Evolutionary conservation across 305 asterid species (phyloP).

Genomic region (Fraxinus nigra): DNA sequence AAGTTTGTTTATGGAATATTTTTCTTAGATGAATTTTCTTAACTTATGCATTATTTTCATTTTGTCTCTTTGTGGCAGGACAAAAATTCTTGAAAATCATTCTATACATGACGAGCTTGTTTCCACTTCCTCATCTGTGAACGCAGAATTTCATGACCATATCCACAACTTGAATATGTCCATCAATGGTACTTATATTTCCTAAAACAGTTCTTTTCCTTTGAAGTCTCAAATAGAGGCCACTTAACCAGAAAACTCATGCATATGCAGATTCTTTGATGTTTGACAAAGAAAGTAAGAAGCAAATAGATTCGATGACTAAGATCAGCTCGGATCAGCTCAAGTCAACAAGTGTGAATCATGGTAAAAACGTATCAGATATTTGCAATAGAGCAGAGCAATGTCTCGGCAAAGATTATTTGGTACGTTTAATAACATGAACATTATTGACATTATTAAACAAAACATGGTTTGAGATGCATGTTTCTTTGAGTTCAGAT

Average conservation of each 20-base stretch:
- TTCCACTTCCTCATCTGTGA: constrained; percentile 44
- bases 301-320: constrained; percentile 42
- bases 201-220: background rate
- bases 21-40: background rate
- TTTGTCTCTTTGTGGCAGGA: constrained; percentile 40
- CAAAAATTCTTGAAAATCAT: constrained; percentile 37
- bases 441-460: background rate
- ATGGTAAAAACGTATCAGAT: constrained; percentile 42
- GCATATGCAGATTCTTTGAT: constrained; percentile 54
- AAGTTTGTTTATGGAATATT: constrained; percentile 37
- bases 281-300: constrained; percentile 47
- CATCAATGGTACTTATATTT: constrained; percentile 44
- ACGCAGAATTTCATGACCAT: constrained; percentile 37
- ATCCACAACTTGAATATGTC: constrained; percentile 35
- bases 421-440: constrained; percentile 36
- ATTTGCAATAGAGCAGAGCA: constrained; percentile 53
- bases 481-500: background rate
- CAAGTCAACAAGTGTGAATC: constrained; percentile 35
- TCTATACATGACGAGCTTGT: constrained; percentile 37
- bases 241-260: constrained; percentile 3
- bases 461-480: background rate
- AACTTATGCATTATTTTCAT: background rate
- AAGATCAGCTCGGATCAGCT: constrained; percentile 46
- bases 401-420: constrained; percentile 56
- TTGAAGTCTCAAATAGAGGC: constrained; percentile 7